A percentile compares a stretch with the other conserved stretches of the same genome.
phyloP scores from a whole-genome alignment of 768 basidiomycete species.

The Agrocybe chaxingu region DNA sequence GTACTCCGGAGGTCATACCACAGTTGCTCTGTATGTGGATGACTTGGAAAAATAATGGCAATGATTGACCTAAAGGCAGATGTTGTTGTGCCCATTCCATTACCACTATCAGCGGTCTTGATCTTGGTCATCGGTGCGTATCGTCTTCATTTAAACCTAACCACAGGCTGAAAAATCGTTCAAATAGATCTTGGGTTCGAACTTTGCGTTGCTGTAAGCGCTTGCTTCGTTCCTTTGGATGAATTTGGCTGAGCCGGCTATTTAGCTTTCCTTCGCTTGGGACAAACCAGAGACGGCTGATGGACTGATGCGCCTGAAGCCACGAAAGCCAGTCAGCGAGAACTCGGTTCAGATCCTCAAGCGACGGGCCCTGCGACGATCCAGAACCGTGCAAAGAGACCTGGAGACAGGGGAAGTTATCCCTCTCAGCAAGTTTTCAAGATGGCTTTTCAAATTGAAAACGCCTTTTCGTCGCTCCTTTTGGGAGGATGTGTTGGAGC shows the following conservation, averaged over 20 bases:
- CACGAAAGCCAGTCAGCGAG: constrained; percentile 65
- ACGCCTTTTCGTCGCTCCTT: constrained; percentile 54
- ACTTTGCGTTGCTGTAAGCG: constrained; percentile 58
- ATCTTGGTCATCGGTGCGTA: constrained; percentile 65
- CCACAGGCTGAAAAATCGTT: neutral
- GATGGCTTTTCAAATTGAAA: constrained; percentile 34
- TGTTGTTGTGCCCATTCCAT: constrained; percentile 64
- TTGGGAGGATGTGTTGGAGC: constrained; percentile 57
- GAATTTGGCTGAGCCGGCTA: neutral
- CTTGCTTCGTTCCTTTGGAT: neutral
- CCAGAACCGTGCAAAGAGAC: constrained; percentile 51
- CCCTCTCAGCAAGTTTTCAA: constrained; percentile 37
- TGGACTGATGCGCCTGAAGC: constrained; percentile 63
- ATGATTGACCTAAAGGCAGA: constrained; percentile 30
- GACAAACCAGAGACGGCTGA: constrained; percentile 64
- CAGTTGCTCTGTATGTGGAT: constrained; percentile 56
- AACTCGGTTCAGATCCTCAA: constrained; percentile 51
- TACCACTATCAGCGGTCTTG: constrained; percentile 64
- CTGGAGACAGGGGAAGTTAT: constrained; percentile 47
- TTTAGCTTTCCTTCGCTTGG: constrained; percentile 68
- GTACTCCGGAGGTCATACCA: constrained; percentile 67
- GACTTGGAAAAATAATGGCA: neutral
- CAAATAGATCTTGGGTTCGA: constrained; percentile 66
- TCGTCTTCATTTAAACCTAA: neutral
- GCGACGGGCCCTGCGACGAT: constrained; percentile 53